Evolutionary conservation across 805 yeast genomes (phyloP).

Genomic region (Wickerhamiella lipophila): DNA sequence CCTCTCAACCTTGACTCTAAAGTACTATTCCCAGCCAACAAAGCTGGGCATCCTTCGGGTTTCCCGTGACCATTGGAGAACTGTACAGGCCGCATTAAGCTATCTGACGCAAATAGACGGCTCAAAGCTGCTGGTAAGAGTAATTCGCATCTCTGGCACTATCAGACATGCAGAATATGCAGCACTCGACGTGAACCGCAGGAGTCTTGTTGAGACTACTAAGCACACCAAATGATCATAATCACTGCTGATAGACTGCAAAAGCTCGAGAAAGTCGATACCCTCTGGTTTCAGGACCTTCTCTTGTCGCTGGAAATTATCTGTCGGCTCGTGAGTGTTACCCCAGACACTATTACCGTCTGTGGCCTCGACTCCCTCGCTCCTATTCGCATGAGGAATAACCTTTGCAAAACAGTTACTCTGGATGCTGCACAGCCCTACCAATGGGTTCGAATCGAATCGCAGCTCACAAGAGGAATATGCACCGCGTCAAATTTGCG

Average conservation of each 20-base stretch:
- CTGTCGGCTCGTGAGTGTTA: background rate
- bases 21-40: constrained; percentile 70
- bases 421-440: background rate
- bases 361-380: background rate
- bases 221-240: background rate
- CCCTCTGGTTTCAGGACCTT: background rate
- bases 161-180: constrained; percentile 69
- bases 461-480: background rate
- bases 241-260: background rate
- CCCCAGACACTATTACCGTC: background rate
- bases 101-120: constrained; percentile 37
- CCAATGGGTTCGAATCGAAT: background rate
- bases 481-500: background rate
- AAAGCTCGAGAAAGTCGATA: background rate
- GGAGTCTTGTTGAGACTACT: constrained; percentile 15
- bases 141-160: constrained; percentile 70
- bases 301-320: background rate
- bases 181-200: constrained; percentile 39
- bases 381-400: background rate
- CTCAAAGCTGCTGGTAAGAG: constrained; percentile 40
- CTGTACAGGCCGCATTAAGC: constrained; percentile 53
- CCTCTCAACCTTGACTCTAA: constrained; percentile 46
- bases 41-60: constrained; percentile 77
- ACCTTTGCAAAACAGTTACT: background rate
- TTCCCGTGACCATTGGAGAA: constrained; percentile 47